Percentiles rank a stretch among this genome's conserved stretches.
Conservation (phyloP, 202 grass and related monocot species). For the Dendrocalamus latiflorus region DNA sequence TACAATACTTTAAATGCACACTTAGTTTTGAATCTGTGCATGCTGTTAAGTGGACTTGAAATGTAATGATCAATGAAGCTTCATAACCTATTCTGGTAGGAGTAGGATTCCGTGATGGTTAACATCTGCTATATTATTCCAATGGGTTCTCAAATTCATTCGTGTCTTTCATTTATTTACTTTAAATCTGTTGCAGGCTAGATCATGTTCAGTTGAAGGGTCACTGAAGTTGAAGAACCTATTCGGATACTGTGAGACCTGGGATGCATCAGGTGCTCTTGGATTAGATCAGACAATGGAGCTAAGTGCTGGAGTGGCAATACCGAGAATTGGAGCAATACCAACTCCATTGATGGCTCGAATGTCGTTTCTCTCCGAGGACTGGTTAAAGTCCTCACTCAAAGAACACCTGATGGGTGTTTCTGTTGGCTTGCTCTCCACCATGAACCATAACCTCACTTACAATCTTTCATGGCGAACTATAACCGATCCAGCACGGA, state of each 20-base stretch:
- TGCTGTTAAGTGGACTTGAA: background rate
- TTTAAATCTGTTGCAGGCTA: slow-evolving; percentile 45
- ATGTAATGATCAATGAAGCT: background rate
- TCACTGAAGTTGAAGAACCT: slow-evolving; percentile 87
- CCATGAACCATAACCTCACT: too few species aligned
- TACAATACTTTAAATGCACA: background rate
- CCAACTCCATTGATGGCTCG: slow-evolving; percentile 54
- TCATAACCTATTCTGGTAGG: background rate
- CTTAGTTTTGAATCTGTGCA: background rate
- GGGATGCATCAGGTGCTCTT: slow-evolving; percentile 62
- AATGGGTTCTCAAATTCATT: background rate
- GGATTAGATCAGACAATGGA: slow-evolving; percentile 57
- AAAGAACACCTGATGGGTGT: too few species aligned
- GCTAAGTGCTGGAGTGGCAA: slow-evolving; percentile 50
- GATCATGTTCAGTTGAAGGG: slow-evolving; percentile 62
- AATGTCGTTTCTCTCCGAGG: slow-evolving; percentile 58
- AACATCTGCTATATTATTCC: background rate
- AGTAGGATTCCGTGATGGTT: background rate
- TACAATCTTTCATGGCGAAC: too few species aligned
- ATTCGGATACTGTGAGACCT: slow-evolving; percentile 74
- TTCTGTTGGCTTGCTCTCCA: too few species aligned
- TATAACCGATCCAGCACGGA: slow-evolving; percentile 49
- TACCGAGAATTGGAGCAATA: too few species aligned
- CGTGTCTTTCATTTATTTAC: background rate
- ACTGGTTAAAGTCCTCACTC: too few species aligned